Percentiles rank a stretch among this genome's conserved stretches.
Conservation (phyloP, 805 yeast species). For the Brettanomyces anomalus region DNA sequence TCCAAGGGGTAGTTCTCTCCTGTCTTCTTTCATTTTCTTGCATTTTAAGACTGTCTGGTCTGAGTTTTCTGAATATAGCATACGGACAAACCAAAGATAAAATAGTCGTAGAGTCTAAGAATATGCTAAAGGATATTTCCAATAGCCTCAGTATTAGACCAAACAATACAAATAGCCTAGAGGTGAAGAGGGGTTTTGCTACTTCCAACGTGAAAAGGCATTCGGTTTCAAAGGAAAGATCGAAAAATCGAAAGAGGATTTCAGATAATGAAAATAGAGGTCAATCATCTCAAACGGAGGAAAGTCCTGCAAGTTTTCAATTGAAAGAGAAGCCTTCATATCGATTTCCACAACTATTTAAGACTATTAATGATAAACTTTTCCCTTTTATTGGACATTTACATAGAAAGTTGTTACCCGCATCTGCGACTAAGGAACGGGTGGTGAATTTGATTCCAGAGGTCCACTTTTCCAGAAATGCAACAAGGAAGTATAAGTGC, state of each 20-base stretch:
- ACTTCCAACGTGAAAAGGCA: too few species aligned
- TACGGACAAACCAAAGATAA: neutral
- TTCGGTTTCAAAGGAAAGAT: too few species aligned
- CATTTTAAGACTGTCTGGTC: too few species aligned
- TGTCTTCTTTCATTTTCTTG: too few species aligned
- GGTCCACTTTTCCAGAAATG: constrained; percentile 6
- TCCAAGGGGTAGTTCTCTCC: too few species aligned
- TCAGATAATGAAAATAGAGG: too few species aligned
- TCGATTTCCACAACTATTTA: constrained; percentile 6
- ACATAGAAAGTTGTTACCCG: neutral
- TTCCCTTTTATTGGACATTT: constrained; percentile 9
- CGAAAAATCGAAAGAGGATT: too few species aligned
- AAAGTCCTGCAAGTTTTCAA: too few species aligned
- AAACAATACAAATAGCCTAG: too few species aligned
- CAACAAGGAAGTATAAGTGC: constrained; percentile 9
- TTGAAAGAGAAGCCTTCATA: constrained; percentile 8
- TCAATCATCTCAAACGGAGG: too few species aligned
- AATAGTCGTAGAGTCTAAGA: neutral
- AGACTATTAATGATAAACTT: constrained; percentile 3
- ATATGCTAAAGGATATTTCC: constrained; percentile 12
- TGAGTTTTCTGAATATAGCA: too few species aligned
- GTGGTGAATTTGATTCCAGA: constrained; percentile 3
- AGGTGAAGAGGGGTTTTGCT: too few species aligned
- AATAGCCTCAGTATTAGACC: constrained; percentile 1
- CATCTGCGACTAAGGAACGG: neutral